Evolutionary conservation across 139 green algal species (phyloP), one percentile per base, ranked within the genome.

Genomic region (Chloropicon primus): DNA sequence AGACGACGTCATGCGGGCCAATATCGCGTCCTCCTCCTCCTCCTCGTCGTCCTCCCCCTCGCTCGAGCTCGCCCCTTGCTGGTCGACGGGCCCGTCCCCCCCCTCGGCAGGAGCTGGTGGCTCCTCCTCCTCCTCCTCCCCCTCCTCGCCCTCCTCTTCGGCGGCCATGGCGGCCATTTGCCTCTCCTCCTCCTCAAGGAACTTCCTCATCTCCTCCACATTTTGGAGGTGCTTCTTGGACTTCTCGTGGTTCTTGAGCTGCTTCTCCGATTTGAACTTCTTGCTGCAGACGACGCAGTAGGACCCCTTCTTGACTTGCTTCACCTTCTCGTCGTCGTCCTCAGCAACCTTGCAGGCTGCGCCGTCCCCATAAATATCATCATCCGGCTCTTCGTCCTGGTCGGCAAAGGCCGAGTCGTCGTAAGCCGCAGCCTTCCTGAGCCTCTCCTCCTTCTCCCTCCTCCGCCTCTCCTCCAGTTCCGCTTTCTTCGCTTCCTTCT

Each of bases 241-340:
- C 54, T 84, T 90, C 79, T 97, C 88, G 82, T 98, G 94, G 77
- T 97, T 97, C 27, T 78, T 72, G 21, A 94, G 81, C 62, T 93
- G 88, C 74, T 90, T 89, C 23, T 88, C 88, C 28, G 82, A 93
- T 79, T 90, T 92, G 84, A 97, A 98, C 17, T 79, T 77, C 85
- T 98, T 98, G 41, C 96, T 88, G 84, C 94, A 98, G 5, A 90
- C 87, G 1, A 94, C 77, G 76, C 94, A 98, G 81, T 91, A 92
- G 54, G 87, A 86, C 72, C 88, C 78, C 77, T 10, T 21, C 24
- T 21, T 27, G 5, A 76, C 76, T 77, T 82, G 79, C 27, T 80
- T 79, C 54, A 85, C 84, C 27, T 80, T 80, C n/a, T 76, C 77
- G 24, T 53, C 77, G 26, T 83, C 85, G 27, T 87, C 81, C 24